A percentile compares a stretch with the other conserved stretches of the same genome.
Evolutionary conservation across 2,329 filamentous ascomycete genomes (phyloP).

Genomic region (Sarocladium strictum): DNA sequence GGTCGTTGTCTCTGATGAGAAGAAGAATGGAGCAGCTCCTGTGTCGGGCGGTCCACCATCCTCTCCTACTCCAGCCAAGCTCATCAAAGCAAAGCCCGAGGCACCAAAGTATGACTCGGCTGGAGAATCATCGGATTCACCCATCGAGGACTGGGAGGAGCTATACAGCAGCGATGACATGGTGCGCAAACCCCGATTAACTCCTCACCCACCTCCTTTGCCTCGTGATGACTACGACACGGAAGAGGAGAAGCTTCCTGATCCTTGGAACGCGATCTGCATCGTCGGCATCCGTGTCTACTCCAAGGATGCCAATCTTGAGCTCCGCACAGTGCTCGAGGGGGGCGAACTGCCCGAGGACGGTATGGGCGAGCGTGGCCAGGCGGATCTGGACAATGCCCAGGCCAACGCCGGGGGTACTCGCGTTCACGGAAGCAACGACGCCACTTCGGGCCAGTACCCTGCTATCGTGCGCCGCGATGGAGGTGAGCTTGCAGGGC

Average conservation of each 20-base stretch:
- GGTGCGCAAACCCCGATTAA: slow-evolving; percentile 41
- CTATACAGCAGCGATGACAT: slow-evolving; percentile 55
- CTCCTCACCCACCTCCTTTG: slow-evolving; percentile 27
- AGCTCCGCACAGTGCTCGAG: slow-evolving; percentile 51
- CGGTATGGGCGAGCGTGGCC: slow-evolving; percentile 52
- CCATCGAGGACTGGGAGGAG: slow-evolving; percentile 53
- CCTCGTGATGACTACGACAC: slow-evolving; percentile 39
- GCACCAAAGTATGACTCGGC: slow-evolving; percentile 36
- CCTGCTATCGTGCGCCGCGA: slow-evolving; percentile 21
- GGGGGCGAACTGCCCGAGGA: slow-evolving; percentile 46
- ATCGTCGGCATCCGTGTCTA: slow-evolving; percentile 58
- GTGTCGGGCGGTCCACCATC: slow-evolving; percentile 18
- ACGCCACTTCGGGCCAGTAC: slow-evolving; percentile 10
- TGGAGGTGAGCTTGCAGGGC: slow-evolving; percentile 13
- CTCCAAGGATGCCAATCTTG: slow-evolving; percentile 48
- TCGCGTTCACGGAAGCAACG: slow-evolving; percentile 18
- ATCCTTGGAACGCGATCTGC: slow-evolving; percentile 58
- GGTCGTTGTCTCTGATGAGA: slow-evolving; percentile 15
- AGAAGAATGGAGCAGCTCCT: slow-evolving; percentile 29
- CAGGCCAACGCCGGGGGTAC: slow-evolving; percentile 49
- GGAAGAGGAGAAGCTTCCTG: slow-evolving; percentile 50
- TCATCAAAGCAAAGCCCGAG: slow-evolving; percentile 9
- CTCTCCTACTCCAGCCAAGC: slow-evolving; percentile 10
- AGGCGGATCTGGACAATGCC: slow-evolving; percentile 50
- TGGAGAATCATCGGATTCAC: slow-evolving; percentile 53